These are phyloP conservation scores for Lasiodiplodia theobromae DNA, from an alignment of 2,329 filamentous ascomycete species.

Conservation along the genomic window DNA sequence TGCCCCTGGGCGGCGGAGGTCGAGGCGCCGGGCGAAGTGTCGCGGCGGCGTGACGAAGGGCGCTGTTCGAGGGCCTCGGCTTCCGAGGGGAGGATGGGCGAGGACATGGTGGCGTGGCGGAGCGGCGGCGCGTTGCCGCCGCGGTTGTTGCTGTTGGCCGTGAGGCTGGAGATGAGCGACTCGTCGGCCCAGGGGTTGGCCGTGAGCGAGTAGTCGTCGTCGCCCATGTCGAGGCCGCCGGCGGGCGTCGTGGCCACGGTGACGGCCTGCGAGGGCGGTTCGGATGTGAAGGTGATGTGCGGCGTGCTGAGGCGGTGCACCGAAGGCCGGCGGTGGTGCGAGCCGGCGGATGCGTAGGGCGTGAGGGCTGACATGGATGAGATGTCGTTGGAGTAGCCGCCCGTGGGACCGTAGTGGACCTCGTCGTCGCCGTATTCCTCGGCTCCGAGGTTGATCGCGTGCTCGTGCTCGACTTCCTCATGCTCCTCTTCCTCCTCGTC, in stretches of 20 bases:
- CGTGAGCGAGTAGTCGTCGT: slow-evolving; percentile 21
- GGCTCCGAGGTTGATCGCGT: slow-evolving; percentile 13
- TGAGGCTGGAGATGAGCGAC: slow-evolving; percentile 19
- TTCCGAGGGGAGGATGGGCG: slow-evolving; percentile 37
- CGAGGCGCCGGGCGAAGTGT: background rate
- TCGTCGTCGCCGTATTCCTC: slow-evolving; percentile 27
- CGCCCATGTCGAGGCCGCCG: slow-evolving; percentile 10
- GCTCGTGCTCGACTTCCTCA: slow-evolving; percentile 4
- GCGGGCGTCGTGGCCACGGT: slow-evolving; percentile 24
- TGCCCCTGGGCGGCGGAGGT: background rate
- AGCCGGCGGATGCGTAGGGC: slow-evolving; percentile 4
- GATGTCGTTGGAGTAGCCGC: background rate
- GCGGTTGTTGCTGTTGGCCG: slow-evolving; percentile 12
- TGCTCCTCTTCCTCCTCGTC: slow-evolving; percentile 5
- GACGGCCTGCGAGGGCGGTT: slow-evolving; percentile 25
- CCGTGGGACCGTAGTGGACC: slow-evolving; percentile 1
- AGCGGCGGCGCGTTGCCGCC: slow-evolving; percentile 30
- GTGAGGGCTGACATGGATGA: slow-evolving; percentile 16
- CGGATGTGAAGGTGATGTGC: slow-evolving; percentile 17
- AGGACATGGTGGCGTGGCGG: slow-evolving; percentile 41
- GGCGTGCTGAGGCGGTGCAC: slow-evolving; percentile 24
- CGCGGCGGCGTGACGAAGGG: slow-evolving; percentile 13
- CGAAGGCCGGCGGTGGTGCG: slow-evolving; percentile 24
- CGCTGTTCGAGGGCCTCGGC: slow-evolving; percentile 20
- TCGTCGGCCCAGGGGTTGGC: slow-evolving; percentile 26